These are phyloP conservation scores for Pichia rugopelliculosa DNA, from an alignment of 805 yeast genomes.

Conservation along the genomic window DNA sequence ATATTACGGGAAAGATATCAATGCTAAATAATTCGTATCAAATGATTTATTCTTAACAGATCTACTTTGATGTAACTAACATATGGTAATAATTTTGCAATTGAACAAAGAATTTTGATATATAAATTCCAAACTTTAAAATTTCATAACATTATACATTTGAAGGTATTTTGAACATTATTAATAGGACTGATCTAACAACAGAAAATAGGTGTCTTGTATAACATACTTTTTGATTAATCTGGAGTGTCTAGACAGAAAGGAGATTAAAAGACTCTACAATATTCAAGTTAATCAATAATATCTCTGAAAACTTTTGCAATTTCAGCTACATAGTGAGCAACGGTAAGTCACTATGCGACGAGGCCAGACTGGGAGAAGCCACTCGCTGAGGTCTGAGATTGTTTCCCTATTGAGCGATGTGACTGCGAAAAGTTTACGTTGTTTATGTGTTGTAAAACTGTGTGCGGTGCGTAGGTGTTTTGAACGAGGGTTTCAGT, in stretches of 20 bases:
- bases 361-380: background rate
- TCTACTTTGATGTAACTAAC: too few species aligned
- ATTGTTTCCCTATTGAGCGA: background rate
- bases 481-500: background rate
- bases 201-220: background rate
- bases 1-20: background rate
- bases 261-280: background rate
- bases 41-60: too few species aligned
- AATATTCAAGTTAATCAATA: background rate
- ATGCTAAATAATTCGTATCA: too few species aligned
- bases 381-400: background rate
- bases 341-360: background rate
- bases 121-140: background rate
- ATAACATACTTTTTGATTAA: conserved; percentile 1
- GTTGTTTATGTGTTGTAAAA: background rate
- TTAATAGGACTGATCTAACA: background rate
- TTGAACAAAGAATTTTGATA: background rate
- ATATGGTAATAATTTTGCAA: background rate
- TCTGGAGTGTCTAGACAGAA: background rate
- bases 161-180: background rate
- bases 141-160: background rate
- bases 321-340: background rate
- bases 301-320: background rate
- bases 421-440: background rate
- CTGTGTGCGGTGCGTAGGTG: background rate